phyloP scores from a whole-genome alignment of 2,329 filamentous ascomycete genomes.

The Neofusicoccum kwambonambiense region DNA sequence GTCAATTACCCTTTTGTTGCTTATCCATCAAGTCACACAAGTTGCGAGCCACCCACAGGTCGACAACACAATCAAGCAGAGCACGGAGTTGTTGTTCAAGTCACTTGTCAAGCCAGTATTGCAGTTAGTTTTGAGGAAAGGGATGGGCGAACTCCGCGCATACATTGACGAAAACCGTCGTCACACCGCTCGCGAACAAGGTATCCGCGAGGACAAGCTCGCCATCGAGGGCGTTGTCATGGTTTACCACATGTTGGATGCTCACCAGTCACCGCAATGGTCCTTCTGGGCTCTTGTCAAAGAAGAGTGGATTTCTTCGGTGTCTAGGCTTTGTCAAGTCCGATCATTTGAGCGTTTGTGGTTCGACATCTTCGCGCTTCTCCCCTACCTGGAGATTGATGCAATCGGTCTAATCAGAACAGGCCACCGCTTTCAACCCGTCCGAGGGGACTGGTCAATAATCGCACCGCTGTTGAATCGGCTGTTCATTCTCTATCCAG shows the following conservation, averaged over 20 bases:
- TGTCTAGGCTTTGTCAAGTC: conserved; percentile 27
- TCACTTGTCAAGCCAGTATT: conserved; percentile 39
- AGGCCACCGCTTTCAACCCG: conserved; percentile 40
- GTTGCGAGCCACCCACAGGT: conserved; percentile 32
- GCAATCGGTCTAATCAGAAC: conserved; percentile 45
- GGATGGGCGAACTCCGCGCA: conserved; percentile 37
- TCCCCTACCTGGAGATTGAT: conserved; percentile 57
- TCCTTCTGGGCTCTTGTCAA: conserved; percentile 48
- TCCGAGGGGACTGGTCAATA: conserved; percentile 51
- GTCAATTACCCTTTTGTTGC: conserved; percentile 24
- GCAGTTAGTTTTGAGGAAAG: conserved; percentile 31
- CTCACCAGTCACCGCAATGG: conserved; percentile 27
- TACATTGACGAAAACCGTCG: conserved; percentile 49
- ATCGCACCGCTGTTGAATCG: conserved; percentile 48
- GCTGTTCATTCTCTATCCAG: conserved; percentile 48
- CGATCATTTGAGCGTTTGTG: conserved; percentile 38
- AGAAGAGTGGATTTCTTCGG: conserved; percentile 20
- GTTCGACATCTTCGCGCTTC: conserved; percentile 50
- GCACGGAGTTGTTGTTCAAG: conserved; percentile 34
- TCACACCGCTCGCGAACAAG: conserved; percentile 44
- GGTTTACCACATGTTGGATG: conserved; percentile 43
- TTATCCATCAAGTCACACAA: conserved; percentile 30
- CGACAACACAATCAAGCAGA: conserved; percentile 17
- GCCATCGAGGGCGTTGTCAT: conserved; percentile 49
- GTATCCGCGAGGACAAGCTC: conserved; percentile 46